A percentile compares a stretch with the other conserved stretches of the same genome.
Evolutionary conservation across 345 rosid species (phyloP).

Genomic region (Aquilaria yunnanensis): DNA sequence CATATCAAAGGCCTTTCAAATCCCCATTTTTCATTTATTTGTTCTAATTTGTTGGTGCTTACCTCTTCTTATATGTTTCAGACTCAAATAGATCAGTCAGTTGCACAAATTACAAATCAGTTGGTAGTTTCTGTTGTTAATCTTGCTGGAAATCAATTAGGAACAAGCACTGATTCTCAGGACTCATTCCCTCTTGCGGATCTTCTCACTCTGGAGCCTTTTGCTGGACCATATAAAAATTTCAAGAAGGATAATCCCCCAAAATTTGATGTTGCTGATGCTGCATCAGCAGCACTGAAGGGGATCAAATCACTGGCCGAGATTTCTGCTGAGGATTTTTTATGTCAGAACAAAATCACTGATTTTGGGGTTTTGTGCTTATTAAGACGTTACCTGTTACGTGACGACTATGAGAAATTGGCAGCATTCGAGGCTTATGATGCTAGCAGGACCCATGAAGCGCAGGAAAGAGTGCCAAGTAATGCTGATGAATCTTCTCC

Average conservation of each 20-base stretch:
- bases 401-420: constrained; percentile 91
- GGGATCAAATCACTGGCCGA: constrained; percentile 84
- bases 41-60: constrained; percentile 2
- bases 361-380: constrained; percentile 76
- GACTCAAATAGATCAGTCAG: constrained; percentile 74
- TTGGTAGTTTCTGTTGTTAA: constrained; percentile 75
- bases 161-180: constrained; percentile 33
- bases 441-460: constrained; percentile 70
- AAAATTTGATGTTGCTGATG: constrained; percentile 74
- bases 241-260: constrained; percentile 60
- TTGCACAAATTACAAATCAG: constrained; percentile 61
- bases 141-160: constrained; percentile 65
- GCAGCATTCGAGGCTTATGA: constrained; percentile 90
- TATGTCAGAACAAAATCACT: constrained; percentile 56
- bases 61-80: constrained; percentile 25
- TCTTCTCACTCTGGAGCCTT: constrained; percentile 87
- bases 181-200: constrained; percentile 63
- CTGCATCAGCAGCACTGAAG: constrained; percentile 83
- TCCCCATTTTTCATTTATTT: not conserved
- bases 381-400: constrained; percentile 69
- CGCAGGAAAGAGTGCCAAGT: constrained; percentile 42
- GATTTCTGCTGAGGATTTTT: constrained; percentile 61
- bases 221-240: constrained; percentile 52
- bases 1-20: not conserved
- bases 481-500: constrained; percentile 36